Conservation (phyloP, 2,329 filamentous ascomycete species). For the Chaetothyriales sp. region DNA sequence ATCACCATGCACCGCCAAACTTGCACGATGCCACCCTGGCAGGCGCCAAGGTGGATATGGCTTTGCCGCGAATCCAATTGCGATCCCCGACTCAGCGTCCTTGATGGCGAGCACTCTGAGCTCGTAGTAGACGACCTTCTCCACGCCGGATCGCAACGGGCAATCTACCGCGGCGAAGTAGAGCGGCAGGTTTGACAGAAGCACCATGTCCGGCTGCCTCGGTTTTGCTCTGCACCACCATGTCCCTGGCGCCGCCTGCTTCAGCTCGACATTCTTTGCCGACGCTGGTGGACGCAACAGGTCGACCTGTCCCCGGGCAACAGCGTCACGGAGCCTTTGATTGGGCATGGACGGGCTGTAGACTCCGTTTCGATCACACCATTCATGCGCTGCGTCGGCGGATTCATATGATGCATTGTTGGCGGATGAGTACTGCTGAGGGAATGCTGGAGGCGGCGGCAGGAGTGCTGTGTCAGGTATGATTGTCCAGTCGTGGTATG, state of each 20-base stretch:
- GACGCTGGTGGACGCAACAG: constrained; percentile 21
- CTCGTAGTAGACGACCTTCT: constrained; percentile 48
- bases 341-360: constrained; percentile 35
- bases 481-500: constrained; percentile 50
- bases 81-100: constrained; percentile 39
- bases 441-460: constrained; percentile 45
- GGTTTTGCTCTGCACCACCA: constrained; percentile 34
- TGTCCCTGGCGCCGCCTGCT: constrained; percentile 4
- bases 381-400: constrained; percentile 42
- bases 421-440: constrained; percentile 40
- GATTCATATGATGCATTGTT: constrained; percentile 44
- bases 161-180: constrained; percentile 42
- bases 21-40: constrained; percentile 50
- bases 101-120: constrained; percentile 34
- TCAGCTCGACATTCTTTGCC: constrained; percentile 3
- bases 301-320: constrained; percentile 32
- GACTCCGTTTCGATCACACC: constrained; percentile 40
- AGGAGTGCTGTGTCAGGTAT: constrained; percentile 47
- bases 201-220: constrained; percentile 35
- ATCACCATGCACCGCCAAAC: constrained; percentile 48
- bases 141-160: constrained; percentile 31
- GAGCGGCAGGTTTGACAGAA: constrained; percentile 42
- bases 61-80: constrained; percentile 46
- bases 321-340: constrained; percentile 28
- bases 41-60: constrained; percentile 50